A percentile compares a stretch with the other conserved stretches of the same genome.
These are phyloP conservation scores for Pythium folliculosum DNA, from an alignment of 352 stramenopile genomes.

Conservation along the genomic window DNA sequence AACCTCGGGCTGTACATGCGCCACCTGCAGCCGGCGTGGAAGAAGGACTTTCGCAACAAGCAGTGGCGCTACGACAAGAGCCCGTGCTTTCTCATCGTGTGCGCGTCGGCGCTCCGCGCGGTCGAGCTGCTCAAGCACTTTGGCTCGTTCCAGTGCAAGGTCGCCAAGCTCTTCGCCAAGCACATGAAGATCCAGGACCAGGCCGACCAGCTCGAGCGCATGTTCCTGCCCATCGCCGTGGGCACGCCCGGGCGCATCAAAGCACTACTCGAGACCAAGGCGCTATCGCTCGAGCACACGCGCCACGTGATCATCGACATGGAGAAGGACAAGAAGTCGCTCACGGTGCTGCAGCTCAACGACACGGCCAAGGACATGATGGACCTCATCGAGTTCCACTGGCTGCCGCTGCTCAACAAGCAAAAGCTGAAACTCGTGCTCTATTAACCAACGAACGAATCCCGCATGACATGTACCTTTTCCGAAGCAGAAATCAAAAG, in stretches of 20 bases:
- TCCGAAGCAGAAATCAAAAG: neutral
- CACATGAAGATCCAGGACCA: constrained; percentile 93
- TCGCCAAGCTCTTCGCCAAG: constrained; percentile 97
- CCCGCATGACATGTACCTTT: neutral
- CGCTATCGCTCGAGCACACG: constrained; percentile 77
- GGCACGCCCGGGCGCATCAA: constrained; percentile 78
- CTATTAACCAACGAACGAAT: constrained; percentile 31
- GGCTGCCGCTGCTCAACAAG: constrained; percentile 63
- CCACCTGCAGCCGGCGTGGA: constrained; percentile 69
- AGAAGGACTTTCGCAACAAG: constrained; percentile 75
- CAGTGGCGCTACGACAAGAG: constrained; percentile 87
- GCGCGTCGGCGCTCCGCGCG: constrained; percentile 88
- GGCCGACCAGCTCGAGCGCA: constrained; percentile 70
- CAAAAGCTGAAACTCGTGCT: constrained; percentile 76
- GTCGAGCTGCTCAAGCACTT: constrained; percentile 93
- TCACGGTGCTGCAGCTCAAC: constrained; percentile 84
- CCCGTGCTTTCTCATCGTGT: constrained; percentile 91
- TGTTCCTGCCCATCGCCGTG: constrained; percentile 78
- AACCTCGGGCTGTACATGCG: constrained; percentile 76
- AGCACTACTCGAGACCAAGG: constrained; percentile 76
- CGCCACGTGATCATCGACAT: constrained; percentile 84
- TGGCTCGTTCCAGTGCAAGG: constrained; percentile 84
- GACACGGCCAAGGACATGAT: constrained; percentile 82
- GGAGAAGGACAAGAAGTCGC: constrained; percentile 86
- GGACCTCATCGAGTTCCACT: constrained; percentile 76